Conservation (phyloP, 257 asterid genomes). For the Orobanche coerulescens region DNA sequence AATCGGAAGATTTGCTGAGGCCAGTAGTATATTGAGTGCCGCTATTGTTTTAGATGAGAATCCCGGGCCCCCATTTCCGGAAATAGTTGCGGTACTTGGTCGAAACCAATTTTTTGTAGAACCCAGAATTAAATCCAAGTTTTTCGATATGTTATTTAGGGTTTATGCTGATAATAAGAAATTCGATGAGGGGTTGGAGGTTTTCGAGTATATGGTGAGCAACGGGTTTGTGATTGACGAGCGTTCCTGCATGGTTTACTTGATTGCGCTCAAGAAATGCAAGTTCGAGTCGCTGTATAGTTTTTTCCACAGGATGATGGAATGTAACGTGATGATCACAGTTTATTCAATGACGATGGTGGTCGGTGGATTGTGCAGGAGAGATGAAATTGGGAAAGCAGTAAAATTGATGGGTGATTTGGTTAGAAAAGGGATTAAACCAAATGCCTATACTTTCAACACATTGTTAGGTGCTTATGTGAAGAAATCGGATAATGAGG, state of each 20-base stretch:
- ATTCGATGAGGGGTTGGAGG: constrained; percentile 37
- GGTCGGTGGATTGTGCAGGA: constrained; percentile 54
- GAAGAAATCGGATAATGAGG: constrained; percentile 37
- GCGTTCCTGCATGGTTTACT: constrained; percentile 73
- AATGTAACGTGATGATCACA: constrained; percentile 49
- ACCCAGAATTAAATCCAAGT: constrained; percentile 18
- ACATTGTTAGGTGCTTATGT: constrained; percentile 57
- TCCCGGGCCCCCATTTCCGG: constrained; percentile 33
- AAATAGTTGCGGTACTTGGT: constrained; percentile 35
- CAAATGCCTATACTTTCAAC: constrained; percentile 59
- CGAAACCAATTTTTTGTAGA: constrained; percentile 19
- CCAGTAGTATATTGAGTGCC: constrained; percentile 40
- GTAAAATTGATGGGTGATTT: constrained; percentile 45
- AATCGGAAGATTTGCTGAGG: constrained; percentile 48
- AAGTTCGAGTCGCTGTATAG: constrained; percentile 34
- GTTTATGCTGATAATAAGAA: constrained; percentile 37
- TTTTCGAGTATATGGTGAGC: constrained; percentile 39
- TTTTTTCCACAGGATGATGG: constrained; percentile 64
- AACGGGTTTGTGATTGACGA: constrained; percentile 55
- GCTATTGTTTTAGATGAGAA: constrained; percentile 44
- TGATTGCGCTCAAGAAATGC: constrained; percentile 54
- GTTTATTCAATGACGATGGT: constrained; percentile 73
- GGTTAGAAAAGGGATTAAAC: constrained; percentile 50
- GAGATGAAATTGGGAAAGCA: constrained; percentile 45
- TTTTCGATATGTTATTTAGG: constrained; percentile 48